Evolutionary conservation across 352 stramenopile genomes (phyloP).

Genomic region (Globisporangium okanoganense): DNA sequence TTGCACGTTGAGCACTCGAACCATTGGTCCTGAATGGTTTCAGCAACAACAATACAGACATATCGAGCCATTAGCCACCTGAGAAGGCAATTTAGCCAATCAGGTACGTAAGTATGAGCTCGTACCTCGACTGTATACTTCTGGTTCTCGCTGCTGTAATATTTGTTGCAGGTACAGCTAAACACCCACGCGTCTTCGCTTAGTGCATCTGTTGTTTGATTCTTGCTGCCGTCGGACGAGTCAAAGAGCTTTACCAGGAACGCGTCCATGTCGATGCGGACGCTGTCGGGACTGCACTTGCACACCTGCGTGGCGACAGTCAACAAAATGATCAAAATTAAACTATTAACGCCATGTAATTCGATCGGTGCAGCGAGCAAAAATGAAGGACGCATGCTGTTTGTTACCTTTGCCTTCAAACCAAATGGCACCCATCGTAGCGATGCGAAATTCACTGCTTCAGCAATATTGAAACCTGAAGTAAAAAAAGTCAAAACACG

Average conservation of each 20-base stretch:
- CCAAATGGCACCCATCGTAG: slow-evolving; percentile 80
- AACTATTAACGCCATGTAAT: not conserved
- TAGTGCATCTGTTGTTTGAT: slow-evolving; percentile 27
- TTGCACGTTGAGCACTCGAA: slow-evolving; percentile 81
- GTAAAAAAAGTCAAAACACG: too few species aligned
- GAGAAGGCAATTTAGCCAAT: not conserved
- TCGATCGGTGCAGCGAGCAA: too few species aligned
- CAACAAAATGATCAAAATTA: not conserved
- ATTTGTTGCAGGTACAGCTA: slow-evolving; percentile 65
- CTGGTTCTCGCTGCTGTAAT: slow-evolving; percentile 52
- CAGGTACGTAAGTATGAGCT: not conserved
- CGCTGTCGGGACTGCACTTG: slow-evolving; percentile 80
- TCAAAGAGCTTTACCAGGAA: slow-evolving; percentile 76
- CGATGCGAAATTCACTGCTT: slow-evolving; percentile 89
- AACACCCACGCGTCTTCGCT: slow-evolving; percentile 68
- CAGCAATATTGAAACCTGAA: slow-evolving; percentile 89
- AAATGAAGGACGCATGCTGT: not conserved
- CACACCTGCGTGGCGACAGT: slow-evolving; percentile 37
- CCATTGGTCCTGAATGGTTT: slow-evolving; percentile 50
- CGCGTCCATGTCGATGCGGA: slow-evolving; percentile 83
- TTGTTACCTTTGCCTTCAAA: slow-evolving; percentile 68
- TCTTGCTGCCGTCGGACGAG: slow-evolving; percentile 13
- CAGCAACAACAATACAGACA: not conserved
- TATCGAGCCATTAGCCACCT: not conserved
- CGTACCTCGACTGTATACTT: slow-evolving; percentile 50